Evolutionary conservation across 306 rosid genomes (phyloP), one percentile per base, ranked within the genome.

Genomic region (Malus fusca): DNA sequence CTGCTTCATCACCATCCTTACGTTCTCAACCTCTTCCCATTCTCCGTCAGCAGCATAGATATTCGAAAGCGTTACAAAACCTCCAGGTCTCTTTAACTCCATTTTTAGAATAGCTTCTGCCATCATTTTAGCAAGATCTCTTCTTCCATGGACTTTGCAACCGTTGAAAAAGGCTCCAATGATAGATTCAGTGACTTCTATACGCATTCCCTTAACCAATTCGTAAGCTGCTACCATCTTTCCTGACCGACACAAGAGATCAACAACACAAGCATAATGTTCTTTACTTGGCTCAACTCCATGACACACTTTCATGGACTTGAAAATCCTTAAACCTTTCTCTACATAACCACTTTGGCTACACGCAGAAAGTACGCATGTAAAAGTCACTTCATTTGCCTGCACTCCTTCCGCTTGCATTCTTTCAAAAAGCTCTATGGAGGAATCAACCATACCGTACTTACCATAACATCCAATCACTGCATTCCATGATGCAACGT

Each of bases 381-480:
- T 73, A 46, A 88, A 77, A 67, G 96, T 87, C 74, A 90, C 88
- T 77, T 79, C 93, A 77, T 81, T 88, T 58, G 86, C 76, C 48
- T 25, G 75, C 58, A 85, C 44, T 70, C 91, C 89, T 85, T 84
- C 81, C 70, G 81, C 84, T 11, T 79, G 77, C 87, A 88, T 87
- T 78, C 61, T 85, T 22, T 66, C 61, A 40, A 88, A 84, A 71
- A 87, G 80, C 17, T 78, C 84, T 35, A 87, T 40, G 1, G 91
- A 68, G 23, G 84, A 85, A 75, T 84, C 87, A 70, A 82, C 82
- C 91, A 84, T 78, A 42, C 96, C 93, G 33, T 85, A 86, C 79
- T 88, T 88, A 68, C 91, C 96, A 65, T 84, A 90, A 83, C 90
- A 90, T 70, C 85, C 89, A 28, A 88, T 90, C 90, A 88, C 82